A percentile compares a stretch with the other conserved stretches of the same genome.
phyloP scores from a whole-genome alignment of 1,284 basidiomycete species.

The Xerocomus minutiporus region DNA sequence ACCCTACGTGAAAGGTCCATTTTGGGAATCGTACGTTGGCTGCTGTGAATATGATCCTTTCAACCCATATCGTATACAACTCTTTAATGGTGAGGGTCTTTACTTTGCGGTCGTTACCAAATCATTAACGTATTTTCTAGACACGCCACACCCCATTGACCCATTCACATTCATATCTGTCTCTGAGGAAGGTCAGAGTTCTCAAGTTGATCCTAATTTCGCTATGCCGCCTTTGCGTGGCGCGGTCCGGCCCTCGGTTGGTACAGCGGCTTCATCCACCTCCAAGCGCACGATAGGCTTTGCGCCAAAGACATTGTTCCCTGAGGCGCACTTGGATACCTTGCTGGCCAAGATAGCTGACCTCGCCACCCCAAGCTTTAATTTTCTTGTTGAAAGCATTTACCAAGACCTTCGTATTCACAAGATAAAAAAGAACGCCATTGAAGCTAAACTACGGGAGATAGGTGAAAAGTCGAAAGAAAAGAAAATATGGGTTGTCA shows the following conservation, averaged over 20 bases:
- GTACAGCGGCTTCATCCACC: constrained; percentile 9
- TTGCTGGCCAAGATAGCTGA: constrained; percentile 55
- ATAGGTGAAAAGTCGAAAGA: constrained; percentile 67
- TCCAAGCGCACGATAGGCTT: constrained; percentile 37
- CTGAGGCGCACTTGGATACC: constrained; percentile 55
- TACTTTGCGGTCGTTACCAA: background rate
- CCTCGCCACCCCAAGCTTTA: constrained; percentile 55
- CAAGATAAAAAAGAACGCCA: constrained; percentile 75
- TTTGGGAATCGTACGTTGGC: constrained; percentile 64
- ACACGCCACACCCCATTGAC: constrained; percentile 67
- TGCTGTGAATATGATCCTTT: constrained; percentile 61
- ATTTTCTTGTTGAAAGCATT: constrained; percentile 65
- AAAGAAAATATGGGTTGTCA: constrained; percentile 67
- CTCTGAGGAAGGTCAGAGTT: constrained; percentile 34
- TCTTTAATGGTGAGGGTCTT: constrained; percentile 63
- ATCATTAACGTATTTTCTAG: constrained; percentile 36
- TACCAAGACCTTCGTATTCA: constrained; percentile 60
- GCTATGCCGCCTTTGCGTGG: constrained; percentile 41
- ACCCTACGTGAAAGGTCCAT: constrained; percentile 73
- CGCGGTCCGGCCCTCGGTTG: constrained; percentile 18
- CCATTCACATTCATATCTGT: constrained; percentile 72
- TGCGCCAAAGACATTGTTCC: constrained; percentile 59
- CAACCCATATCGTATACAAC: constrained; percentile 62
- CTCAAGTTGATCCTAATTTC: constrained; percentile 32
- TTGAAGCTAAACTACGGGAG: constrained; percentile 74